A percentile compares a stretch with the other conserved stretches of the same genome.
These are phyloP conservation scores for Silene latifolia DNA, from an alignment of 148 eudicot species.

Conservation along the genomic window DNA sequence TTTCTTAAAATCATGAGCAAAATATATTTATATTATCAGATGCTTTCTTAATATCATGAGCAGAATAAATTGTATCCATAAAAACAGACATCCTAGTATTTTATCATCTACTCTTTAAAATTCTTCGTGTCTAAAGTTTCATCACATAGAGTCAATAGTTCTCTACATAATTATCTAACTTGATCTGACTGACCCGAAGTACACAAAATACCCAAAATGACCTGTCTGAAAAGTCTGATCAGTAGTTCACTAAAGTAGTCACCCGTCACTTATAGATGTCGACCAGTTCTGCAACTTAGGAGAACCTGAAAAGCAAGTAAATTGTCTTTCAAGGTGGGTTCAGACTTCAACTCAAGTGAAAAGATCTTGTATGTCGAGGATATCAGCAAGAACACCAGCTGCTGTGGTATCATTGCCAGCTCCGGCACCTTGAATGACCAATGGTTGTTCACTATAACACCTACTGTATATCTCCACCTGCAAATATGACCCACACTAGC, in stretches of 20 bases:
- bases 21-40: background rate
- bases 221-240: background rate
- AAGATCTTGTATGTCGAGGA: slow-evolving; percentile 79
- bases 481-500: slow-evolving; percentile 15
- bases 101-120: background rate
- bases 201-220: background rate
- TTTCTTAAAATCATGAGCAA: background rate
- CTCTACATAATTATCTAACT: background rate
- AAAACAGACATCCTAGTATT: background rate
- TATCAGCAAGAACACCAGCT: slow-evolving; percentile 94
- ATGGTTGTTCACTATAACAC: slow-evolving; percentile 75
- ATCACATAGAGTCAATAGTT: background rate
- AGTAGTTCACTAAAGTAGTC: no score
- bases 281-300: background rate
- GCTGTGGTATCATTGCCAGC: slow-evolving; percentile 99
- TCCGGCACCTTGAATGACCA: slow-evolving; percentile 97
- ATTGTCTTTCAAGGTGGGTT: background rate
- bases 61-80: background rate
- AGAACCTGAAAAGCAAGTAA: background rate
- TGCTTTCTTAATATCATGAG: background rate
- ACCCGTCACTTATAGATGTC: background rate
- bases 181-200: background rate
- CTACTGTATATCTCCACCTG: slow-evolving; percentile 92
- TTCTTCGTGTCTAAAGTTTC: background rate
- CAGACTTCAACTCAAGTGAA: slow-evolving; percentile 31